Percentiles rank a stretch among this genome's conserved stretches.
Evolutionary conservation across 2,329 filamentous ascomycete genomes (phyloP).

Genomic region (Phaeoacremonium minimum): DNA sequence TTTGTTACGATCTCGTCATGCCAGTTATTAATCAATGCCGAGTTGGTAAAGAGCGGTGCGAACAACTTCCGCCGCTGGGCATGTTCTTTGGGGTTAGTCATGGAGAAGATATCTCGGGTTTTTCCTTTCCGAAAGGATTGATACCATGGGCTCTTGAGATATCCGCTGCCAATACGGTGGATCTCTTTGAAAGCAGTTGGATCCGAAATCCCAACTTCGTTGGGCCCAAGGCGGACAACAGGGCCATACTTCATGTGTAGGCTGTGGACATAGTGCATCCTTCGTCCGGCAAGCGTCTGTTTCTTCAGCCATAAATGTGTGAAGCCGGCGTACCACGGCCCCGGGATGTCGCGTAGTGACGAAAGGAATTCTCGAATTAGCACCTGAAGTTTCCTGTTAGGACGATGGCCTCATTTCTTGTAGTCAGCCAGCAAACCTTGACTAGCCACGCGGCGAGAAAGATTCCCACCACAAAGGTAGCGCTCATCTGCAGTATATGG

Average conservation of each 20-base stretch:
- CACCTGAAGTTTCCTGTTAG: neutral
- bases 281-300: constrained; percentile 1
- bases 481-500: too few species aligned
- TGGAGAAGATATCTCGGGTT: constrained; percentile 4
- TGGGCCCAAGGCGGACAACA: constrained; percentile 6
- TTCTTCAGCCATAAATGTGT: constrained; percentile 5
- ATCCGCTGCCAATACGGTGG: constrained; percentile 6
- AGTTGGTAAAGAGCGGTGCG: constrained; percentile 7
- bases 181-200: constrained; percentile 3
- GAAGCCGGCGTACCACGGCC: constrained; percentile 8
- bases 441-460: constrained; percentile 2
- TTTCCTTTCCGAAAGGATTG: neutral
- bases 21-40: constrained; percentile 5
- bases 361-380: constrained; percentile 6
- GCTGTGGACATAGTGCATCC: constrained; percentile 7
- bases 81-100: constrained; percentile 5
- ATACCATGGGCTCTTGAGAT: constrained; percentile 2
- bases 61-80: constrained; percentile 6
- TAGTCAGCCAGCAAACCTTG: constrained; percentile 16
- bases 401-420: too few species aligned
- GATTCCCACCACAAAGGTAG: too few species aligned
- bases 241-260: constrained; percentile 9
- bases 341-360: constrained; percentile 8
- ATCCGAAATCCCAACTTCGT: constrained; percentile 5
- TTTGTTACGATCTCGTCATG: constrained; percentile 3